Evolutionary conservation across 2,329 filamentous ascomycete genomes (phyloP).

Genomic region (Pyrenochaeta sp.): DNA sequence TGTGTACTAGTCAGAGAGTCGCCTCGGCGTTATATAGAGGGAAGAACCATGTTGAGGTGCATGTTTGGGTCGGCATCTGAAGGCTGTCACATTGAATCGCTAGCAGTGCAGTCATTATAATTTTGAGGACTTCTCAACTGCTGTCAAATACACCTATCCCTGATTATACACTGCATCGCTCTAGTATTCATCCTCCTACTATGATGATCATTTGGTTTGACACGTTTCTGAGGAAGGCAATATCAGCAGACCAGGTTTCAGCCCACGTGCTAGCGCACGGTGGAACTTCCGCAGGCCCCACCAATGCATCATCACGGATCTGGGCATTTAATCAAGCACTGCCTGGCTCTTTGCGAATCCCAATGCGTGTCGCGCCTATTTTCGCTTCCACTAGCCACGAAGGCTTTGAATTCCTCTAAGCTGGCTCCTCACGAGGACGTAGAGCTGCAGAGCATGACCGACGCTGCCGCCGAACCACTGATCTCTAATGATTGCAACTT

Average conservation of each 20-base stretch:
- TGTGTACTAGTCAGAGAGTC: slow-evolving; percentile 17
- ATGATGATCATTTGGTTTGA: neutral
- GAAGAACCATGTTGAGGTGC: slow-evolving; percentile 14
- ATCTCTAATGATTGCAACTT: slow-evolving; percentile 27
- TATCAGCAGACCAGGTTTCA: neutral
- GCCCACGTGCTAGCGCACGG: slow-evolving; percentile 6
- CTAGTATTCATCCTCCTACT: no score
- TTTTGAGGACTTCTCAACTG: slow-evolving; percentile 6
- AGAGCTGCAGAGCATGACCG: slow-evolving; percentile 39
- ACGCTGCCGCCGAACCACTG: slow-evolving; percentile 43
- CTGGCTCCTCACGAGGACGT: slow-evolving; percentile 22
- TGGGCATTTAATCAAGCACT: neutral
- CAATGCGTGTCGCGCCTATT: neutral
- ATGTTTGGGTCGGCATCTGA: neutral
- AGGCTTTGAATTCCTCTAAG: slow-evolving; percentile 5
- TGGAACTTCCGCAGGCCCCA: slow-evolving; percentile 16
- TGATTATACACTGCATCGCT: neutral
- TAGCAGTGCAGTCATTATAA: slow-evolving; percentile 13
- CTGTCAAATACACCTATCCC: slow-evolving; percentile 11
- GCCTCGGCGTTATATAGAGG: slow-evolving; percentile 21
- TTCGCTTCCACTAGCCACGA: neutral
- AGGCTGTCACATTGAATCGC: slow-evolving; percentile 8
- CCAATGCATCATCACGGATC: slow-evolving; percentile 14
- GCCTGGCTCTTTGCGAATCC: neutral
- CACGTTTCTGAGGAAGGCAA: neutral